Base-by-base conservation (phyloP, 306 rosid species). In the Sicyos baderoa region DNA sequence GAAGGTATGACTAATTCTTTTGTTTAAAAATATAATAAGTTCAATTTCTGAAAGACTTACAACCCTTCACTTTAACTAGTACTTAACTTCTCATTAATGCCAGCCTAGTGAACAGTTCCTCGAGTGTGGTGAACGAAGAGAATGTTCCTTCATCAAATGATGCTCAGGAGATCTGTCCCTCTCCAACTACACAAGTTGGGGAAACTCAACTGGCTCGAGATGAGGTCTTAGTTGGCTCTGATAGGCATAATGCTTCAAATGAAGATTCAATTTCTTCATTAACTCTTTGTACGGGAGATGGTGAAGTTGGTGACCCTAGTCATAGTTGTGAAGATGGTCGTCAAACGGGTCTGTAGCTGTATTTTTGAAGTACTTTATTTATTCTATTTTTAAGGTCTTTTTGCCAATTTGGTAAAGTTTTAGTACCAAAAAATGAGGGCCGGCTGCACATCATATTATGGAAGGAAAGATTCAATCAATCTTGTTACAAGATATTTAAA, bases 111-210 rank as follows among this genome's bases (percentile, higher is more conserved):
- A 64, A 69, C 76, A 73, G 80, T 72, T 81, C 88, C 27, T 76
- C 84, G 47, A 79, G 84, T 80, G 56, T 71, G 57, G 65, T 74
- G 72, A 82, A 71, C 47, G 96, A 86, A 77, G 92, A 89, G 78
- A 82, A 78, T 72, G 51, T 68, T 75, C 73, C 19, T 54, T 6
- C 62, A 21, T 78, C 74, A 67, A 79, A 77, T 78, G 87, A 77
- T 55, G 73, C 81, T 72, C 76, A 47, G 32, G 91, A 83, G 79
- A 58, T 53, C 64, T 65, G 54, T 71, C 53, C 83, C 21, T 55
- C 77, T 72, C 77, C 68, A 69, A 56, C 62, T 60, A 55, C 79
- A 49, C 82, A 74, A 73, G 71, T 71, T 3, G 78, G 74, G 69
- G 86, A 71, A 72, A 61, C 76, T 40, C 84, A 79, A 69, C 16